A percentile compares a stretch with the other conserved stretches of the same genome.
These are phyloP conservation scores for Anthracocystis setariae DNA, from an alignment of 1,284 basidiomycete genomes.

Conservation along the genomic window DNA sequence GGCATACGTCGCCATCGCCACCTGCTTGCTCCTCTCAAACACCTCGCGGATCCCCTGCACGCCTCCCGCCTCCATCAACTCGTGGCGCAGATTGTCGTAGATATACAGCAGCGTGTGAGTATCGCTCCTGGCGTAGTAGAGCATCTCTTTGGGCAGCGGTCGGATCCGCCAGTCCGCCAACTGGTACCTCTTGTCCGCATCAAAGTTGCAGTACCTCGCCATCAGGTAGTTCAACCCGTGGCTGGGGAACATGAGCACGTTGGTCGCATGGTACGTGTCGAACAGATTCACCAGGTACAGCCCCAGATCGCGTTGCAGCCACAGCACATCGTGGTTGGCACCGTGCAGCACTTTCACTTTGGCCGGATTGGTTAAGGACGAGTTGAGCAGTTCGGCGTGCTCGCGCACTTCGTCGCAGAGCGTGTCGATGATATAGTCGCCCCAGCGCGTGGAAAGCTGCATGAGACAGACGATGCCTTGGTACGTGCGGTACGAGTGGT, in stretches of 20 bases:
- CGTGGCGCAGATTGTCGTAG: slow-evolving; percentile 90
- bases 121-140: slow-evolving; percentile 90
- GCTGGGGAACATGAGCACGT: slow-evolving; percentile 76
- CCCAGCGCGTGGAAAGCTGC: slow-evolving; percentile 79
- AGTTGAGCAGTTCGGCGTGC: slow-evolving; percentile 75
- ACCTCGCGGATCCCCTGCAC: slow-evolving; percentile 69
- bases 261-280: slow-evolving; percentile 95
- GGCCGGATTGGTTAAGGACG: slow-evolving; percentile 81
- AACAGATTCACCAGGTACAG: slow-evolving; percentile 93
- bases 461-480: slow-evolving; percentile 90
- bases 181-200: slow-evolving; percentile 95
- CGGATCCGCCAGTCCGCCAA: slow-evolving; percentile 95
- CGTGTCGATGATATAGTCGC: slow-evolving; percentile 88
- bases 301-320: slow-evolving; percentile 95
- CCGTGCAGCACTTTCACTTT: slow-evolving; percentile 89
- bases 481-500: slow-evolving; percentile 87
- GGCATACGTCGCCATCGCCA: slow-evolving; percentile 61
- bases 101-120: slow-evolving; percentile 94
- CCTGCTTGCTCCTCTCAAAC: slow-evolving; percentile 56
- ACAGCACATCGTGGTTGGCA: slow-evolving; percentile 90
- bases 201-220: slow-evolving; percentile 88
- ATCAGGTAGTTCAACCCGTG: slow-evolving; percentile 86
- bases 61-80: slow-evolving; percentile 72
- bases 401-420: slow-evolving; percentile 76
- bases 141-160: slow-evolving; percentile 87